phyloP scores from a whole-genome alignment of 306 rosid genomes.

The Vicia villosa region DNA sequence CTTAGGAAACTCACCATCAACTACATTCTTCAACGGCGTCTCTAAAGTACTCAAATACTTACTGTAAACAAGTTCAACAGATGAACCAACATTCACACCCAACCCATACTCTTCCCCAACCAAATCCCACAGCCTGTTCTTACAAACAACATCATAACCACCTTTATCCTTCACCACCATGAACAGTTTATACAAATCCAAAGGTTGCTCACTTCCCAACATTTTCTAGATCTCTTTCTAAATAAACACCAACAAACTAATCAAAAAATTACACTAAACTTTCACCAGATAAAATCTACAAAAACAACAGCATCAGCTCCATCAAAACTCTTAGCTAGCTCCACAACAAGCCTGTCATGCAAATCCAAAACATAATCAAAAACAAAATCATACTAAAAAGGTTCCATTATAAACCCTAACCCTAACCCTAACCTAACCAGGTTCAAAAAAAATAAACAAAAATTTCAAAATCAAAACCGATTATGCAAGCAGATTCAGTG shows the following conservation, averaged over 20 bases:
- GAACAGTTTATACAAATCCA: constrained; percentile 74
- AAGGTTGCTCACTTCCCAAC: constrained; percentile 51
- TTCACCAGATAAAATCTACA: constrained; percentile 7
- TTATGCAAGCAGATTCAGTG: constrained; percentile 2
- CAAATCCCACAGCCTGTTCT: constrained; percentile 44
- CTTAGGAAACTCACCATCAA: constrained; percentile 49
- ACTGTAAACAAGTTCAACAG: constrained; percentile 56
- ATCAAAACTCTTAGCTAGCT: constrained; percentile 39
- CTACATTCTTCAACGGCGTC: constrained; percentile 47
- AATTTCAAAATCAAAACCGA: not conserved
- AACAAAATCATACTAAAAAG: constrained; percentile 2
- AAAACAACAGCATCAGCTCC: constrained; percentile 24
- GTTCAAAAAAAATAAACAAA: not conserved
- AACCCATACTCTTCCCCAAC: constrained; percentile 45
- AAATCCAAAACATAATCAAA: constrained; percentile 34
- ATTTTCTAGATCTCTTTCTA: constrained; percentile 42
- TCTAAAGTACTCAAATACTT: constrained; percentile 66
- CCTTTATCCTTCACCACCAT: constrained; percentile 74
- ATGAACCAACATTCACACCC: constrained; percentile 37
- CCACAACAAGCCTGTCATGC: constrained; percentile 52
- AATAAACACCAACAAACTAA: constrained; percentile 32
- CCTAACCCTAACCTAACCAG: not conserved
- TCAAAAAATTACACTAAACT: constrained; percentile 46
- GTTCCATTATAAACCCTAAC: constrained; percentile 9
- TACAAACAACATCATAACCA: constrained; percentile 56